Evolutionary conservation across 768 basidiomycete species (phyloP), one percentile per base, ranked within the genome.

Genomic region (Candolleomyces aberdarensis): DNA sequence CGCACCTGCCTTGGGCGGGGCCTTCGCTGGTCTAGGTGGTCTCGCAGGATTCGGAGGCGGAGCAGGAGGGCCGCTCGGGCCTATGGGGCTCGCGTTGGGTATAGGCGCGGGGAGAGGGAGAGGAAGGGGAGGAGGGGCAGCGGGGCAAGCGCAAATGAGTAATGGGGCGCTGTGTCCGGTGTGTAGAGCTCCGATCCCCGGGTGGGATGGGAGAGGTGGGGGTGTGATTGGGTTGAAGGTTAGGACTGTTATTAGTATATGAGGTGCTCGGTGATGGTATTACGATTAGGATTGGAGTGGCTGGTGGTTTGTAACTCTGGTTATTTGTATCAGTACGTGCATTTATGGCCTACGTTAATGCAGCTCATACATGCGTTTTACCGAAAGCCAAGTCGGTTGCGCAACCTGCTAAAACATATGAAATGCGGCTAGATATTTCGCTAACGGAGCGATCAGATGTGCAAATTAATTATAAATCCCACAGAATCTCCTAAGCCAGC

Each of bases 181-280:
- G 3, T 90, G 88, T 69, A 83, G 88, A 17, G 87, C 87, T 1
- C 70, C 73, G 46, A 85, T 90, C 62, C 80, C 80, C 0, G 84
- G 83, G 1, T 90, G 88, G 88, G 87, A 90, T 68, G 88, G 88
- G 1, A 78, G 73, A 63, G 88, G 88, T 1, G 85, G 82, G 6
- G 88, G 88, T 9, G 86, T 89, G 5, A 77, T 89, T 57, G 87
- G 88, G 1, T 66, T 88, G 52, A 84, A 83, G 65, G 66, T 78
- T 55, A 76, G 80, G 15, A 76, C 74, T 26, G 73, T 80, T 5
- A 73, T 82, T 58, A 79, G 73, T 56, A 61, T 81, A 50, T 81
- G 61, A 66, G 19, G 52, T 13, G 1, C 75, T 72, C 44, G 44
- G 44, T 6, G 5, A 8, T 3, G 44, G 19, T 46, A 17, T 3